Evolutionary conservation across 73 alveolate genomes (phyloP).

Genomic region (Paramecium bursaria): DNA sequence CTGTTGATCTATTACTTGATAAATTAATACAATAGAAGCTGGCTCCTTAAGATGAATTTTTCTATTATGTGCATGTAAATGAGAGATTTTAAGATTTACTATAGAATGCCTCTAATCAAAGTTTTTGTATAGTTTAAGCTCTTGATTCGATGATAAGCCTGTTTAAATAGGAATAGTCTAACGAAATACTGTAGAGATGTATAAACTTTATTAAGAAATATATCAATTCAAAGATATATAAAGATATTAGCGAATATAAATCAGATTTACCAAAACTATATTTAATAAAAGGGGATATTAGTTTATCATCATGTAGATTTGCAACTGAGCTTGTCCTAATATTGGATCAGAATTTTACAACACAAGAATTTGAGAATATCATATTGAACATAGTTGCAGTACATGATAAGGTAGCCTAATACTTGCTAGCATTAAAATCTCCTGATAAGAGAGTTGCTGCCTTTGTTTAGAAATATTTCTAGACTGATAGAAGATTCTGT

Average conservation of each 20-base stretch:
- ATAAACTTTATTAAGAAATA: conserved; percentile 36
- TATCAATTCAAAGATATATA: conserved; percentile 40
- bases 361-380: conserved; percentile 34
- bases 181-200: conserved; percentile 41
- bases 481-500: neutral
- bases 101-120: conserved; percentile 37
- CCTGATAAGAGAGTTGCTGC: conserved; percentile 29
- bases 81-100: conserved; percentile 27
- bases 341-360: conserved; percentile 46
- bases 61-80: conserved; percentile 52
- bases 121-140: conserved; percentile 40
- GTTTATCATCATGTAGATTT: neutral
- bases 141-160: conserved; percentile 47
- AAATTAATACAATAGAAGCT: conserved; percentile 3
- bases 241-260: conserved; percentile 23
- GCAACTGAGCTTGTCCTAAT: conserved; percentile 10
- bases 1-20: conserved; percentile 39
- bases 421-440: conserved; percentile 3
- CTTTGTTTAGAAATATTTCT: conserved; percentile 26
- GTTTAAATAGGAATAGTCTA: conserved; percentile 7
- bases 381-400: neutral
- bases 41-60: conserved; percentile 46
- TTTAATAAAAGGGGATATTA: conserved; percentile 33
- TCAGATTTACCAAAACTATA: neutral
- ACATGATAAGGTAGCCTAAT: conserved; percentile 6